Base-by-base conservation (phyloP, 768 basidiomycete genomes). In the Mycena venus region DNA sequence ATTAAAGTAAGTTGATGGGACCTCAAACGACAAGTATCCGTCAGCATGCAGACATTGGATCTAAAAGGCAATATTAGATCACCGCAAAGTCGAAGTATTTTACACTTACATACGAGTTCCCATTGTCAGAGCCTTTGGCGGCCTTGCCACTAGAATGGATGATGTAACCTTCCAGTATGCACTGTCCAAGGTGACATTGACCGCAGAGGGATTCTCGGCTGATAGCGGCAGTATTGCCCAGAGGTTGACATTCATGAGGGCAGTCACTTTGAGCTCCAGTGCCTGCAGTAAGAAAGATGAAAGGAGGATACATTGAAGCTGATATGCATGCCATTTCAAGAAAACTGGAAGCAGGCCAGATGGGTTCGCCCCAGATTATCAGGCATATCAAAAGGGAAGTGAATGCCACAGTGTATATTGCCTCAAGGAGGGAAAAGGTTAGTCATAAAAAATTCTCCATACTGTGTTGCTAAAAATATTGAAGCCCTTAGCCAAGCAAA, bases 341-440 rank as follows among this genome's bases (percentile, higher is more conserved):
- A 61, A 78, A 89, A 23, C 86, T 88, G n/a, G 87, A 82, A 15
- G 86, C 87, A 11, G 88, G 87, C 84, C 88, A 85, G 29, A 89
- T 87, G 0, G 86, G 82, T 27, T 88, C 86, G 0, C 85, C 85
- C 31, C 83, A 82, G 44, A 89, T 86, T 17, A 88, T n/a, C n/a
- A n/a, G n/a, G n/a, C n/a, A n/a, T n/a, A n/a, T n/a, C n/a, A n/a
- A n/a, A n/a, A n/a, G n/a, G n/a, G n/a, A n/a, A n/a, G n/a, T n/a
- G n/a, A n/a, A n/a, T n/a, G n/a, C n/a, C n/a, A n/a, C n/a, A n/a
- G n/a, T n/a, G n/a, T n/a, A n/a, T n/a, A n/a, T n/a, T n/a, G n/a
- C n/a, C n/a, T n/a, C n/a, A n/a, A n/a, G n/a, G n/a, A n/a, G n/a
- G n/a, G n/a, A n/a, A n/a, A n/a, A n/a, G n/a, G n/a, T n/a, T n/a